phyloP scores from a whole-genome alignment of 2,329 filamentous ascomycete genomes.

The Verruconis gallopava region DNA sequence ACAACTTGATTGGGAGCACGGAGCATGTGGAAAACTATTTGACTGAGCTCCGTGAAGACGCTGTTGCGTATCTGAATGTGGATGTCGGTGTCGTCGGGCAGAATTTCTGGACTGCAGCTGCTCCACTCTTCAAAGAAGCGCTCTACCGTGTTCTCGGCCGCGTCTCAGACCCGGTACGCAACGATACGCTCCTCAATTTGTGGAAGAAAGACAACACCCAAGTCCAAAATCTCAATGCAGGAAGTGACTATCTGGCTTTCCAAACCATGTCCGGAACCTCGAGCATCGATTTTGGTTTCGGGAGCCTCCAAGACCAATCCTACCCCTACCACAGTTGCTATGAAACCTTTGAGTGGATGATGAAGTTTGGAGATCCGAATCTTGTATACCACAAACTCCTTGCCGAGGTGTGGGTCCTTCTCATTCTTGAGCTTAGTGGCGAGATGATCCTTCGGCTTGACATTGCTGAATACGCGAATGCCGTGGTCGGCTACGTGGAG shows the following conservation, averaged over 20 bases:
- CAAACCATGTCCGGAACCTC: conserved; percentile 83
- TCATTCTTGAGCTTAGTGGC: conserved; percentile 78
- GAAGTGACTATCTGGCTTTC: conserved; percentile 79
- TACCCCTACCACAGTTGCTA: conserved; percentile 75
- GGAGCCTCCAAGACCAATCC: conserved; percentile 36
- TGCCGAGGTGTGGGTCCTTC: conserved; percentile 63
- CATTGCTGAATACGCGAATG: conserved; percentile 56
- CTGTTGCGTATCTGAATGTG: conserved; percentile 81
- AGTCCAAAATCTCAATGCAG: conserved; percentile 48
- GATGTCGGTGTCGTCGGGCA: conserved; percentile 67
- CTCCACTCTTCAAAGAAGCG: conserved; percentile 63
- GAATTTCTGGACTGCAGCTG: conserved; percentile 65
- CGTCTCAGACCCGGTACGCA: conserved; percentile 57
- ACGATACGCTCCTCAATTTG: conserved; percentile 57
- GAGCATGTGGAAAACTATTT: conserved; percentile 85
- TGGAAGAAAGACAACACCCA: conserved; percentile 51
- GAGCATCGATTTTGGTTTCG: conserved; percentile 73
- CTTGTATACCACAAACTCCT: conserved; percentile 72
- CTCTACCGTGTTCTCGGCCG: conserved; percentile 62
- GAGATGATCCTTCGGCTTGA: conserved; percentile 73
- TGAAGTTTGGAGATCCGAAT: conserved; percentile 62
- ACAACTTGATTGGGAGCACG: conserved; percentile 86
- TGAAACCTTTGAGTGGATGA: conserved; percentile 82
- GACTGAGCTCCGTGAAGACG: conserved; percentile 57
- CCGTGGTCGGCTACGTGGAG: conserved; percentile 51